Conservation (phyloP, 2,329 filamentous ascomycete genomes). For the Diaporthe longicolla region DNA sequence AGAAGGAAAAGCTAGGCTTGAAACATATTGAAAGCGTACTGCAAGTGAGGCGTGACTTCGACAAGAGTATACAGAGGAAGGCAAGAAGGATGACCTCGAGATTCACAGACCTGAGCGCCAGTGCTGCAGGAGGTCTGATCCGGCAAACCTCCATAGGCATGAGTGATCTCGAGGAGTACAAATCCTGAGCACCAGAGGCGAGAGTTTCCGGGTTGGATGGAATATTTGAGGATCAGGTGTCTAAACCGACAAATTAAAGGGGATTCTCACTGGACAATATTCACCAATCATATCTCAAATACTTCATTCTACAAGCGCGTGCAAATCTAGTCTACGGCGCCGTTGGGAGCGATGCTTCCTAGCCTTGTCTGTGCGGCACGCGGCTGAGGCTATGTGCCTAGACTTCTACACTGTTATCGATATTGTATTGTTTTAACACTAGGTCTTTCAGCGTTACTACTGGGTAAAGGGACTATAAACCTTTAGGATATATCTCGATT, state of each 20-base stretch:
- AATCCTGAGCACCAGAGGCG: neutral
- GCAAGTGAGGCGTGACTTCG: neutral
- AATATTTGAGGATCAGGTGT: neutral
- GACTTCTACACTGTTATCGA: too few relatives aligned
- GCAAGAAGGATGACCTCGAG: neutral
- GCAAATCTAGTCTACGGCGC: too few relatives aligned
- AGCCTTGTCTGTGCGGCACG: too few relatives aligned
- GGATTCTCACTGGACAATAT: neutral
- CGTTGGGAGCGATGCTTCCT: too few relatives aligned
- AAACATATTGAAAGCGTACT: constrained; percentile 24
- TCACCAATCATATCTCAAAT: neutral
- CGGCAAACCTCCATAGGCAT: constrained; percentile 7
- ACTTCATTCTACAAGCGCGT: too few relatives aligned
- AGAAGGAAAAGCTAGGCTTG: constrained; percentile 3
- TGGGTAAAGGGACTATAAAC: too few relatives aligned
- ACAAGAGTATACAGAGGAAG: constrained; percentile 14
- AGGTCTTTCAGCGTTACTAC: too few relatives aligned
- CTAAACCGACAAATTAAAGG: too few relatives aligned
- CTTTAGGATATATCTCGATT: too few relatives aligned
- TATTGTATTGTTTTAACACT: too few relatives aligned
- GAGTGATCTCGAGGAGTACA: constrained; percentile 6
- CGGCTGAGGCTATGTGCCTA: too few relatives aligned
- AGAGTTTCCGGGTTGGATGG: neutral
- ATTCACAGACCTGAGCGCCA: neutral
- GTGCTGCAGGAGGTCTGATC: constrained; percentile 1